Evolutionary conservation across 2,329 filamentous ascomycete species (phyloP), one percentile per base, ranked within the genome.

Genomic region (Nothopassalora personata): DNA sequence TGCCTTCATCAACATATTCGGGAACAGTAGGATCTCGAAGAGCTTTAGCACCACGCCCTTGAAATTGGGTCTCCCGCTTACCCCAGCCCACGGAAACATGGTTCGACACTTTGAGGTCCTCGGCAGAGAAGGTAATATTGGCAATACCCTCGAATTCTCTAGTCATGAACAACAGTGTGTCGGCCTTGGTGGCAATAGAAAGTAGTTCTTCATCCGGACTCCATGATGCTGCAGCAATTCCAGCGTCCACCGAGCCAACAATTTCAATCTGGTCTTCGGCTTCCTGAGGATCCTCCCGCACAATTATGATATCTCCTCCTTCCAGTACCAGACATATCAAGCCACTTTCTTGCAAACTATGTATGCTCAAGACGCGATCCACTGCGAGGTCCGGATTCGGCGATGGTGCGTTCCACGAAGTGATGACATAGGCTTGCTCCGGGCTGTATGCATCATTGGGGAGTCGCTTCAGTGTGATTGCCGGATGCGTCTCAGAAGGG

Each of bases 11-110:
- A 18, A 97, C 83, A 71, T 87, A 90, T 72, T 97, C 92, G 0
- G 94, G 94, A 66, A 99, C 90, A 9, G 94, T 99, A 15, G 94
- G 94, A 73, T 99, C 94, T 56, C 90, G 84, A 64, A 97, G 79
- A 19, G 91, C 91, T 76, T 85, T 87, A 58, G 92, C 65, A 43
- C 72, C 65, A 54, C 72, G 67, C 7, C 94, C 94, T 71, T 97
- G 90, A 73, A 99, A 99, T 73, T 99, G 94, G 0, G 94, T 99
- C 76, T 99, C 94, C 72, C 89, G 91, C 79, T 97, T 97, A 60
- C 94, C 94, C 94, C 94, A 99, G 53, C 94, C 94, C 23, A 99
- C 93, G 19, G 91, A 95, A 34, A 73, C 58, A 97, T 94, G 78
- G 97, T 92, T 73, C 88, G 94, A 28, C 89, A 97, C n/a, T 86